These are phyloP conservation scores for Fusarium sp. DNA, from an alignment of 2,329 filamentous ascomycete species.

Conservation along the genomic window DNA sequence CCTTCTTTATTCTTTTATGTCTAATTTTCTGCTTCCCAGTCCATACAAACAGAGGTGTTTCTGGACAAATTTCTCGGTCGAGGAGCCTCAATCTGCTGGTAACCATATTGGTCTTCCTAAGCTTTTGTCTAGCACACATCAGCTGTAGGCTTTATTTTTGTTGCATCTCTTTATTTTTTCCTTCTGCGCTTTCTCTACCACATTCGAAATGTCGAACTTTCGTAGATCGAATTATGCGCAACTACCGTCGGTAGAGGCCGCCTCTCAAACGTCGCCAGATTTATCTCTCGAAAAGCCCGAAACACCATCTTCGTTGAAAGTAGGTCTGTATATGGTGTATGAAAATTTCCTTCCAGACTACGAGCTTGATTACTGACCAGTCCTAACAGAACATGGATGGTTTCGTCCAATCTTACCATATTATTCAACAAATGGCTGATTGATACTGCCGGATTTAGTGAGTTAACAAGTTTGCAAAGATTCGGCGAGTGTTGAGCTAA, in stretches of 20 bases:
- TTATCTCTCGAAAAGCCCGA: neutral
- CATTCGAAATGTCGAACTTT: neutral
- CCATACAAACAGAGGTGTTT: no score
- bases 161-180: no score
- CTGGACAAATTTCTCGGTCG: no score
- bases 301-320: neutral
- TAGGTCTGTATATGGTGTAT: constrained; percentile 24
- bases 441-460: constrained; percentile 26
- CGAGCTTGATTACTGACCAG: neutral
- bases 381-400: constrained; percentile 8
- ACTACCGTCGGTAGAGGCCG: neutral
- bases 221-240: neutral
- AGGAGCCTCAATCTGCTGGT: no score
- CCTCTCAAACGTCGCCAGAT: neutral
- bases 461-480: neutral
- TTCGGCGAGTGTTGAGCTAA: neutral
- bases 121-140: no score
- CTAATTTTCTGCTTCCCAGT: no score
- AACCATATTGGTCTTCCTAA: no score
- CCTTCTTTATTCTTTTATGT: no score
- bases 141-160: no score
- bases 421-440: constrained; percentile 27
- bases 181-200: no score
- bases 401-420: constrained; percentile 19
- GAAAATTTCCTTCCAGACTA: neutral